Evolutionary conservation across 352 stramenopile genomes (phyloP), one percentile per base, ranked within the genome.

Genomic region (Globisporangium okanoganense): DNA sequence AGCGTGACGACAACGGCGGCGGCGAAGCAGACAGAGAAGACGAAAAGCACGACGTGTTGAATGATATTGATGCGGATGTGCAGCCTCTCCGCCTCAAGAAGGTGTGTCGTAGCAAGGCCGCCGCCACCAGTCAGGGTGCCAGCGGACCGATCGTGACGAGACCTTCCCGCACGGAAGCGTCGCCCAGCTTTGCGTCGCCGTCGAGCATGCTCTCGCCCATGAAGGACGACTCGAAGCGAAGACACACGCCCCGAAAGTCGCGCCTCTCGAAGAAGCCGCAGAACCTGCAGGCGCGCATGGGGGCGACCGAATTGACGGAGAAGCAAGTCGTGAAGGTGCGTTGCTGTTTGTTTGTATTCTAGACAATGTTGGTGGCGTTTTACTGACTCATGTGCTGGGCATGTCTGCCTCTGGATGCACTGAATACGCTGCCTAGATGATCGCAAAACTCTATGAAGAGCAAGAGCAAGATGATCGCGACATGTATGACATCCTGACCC

Each of bases 401-500:
- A 45, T 31, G 38, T 16, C n/a, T 31, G 54, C 2, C 8, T 13
- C 3, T 3, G 35, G 43, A 49, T 45, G 14, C 40, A 35, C 16
- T n/a, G 2, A 24, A 24, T 22, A 10, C 22, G 27, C 24, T 29
- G 24, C 8, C 14, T 25, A 75, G 57, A 65, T 92, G 31, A 79
- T 92, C 40, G 66, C 70, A 29, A 61, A 77, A 43, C 71, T 90
- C 14, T 92, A 88, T 31, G 61, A 86, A 56, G 80, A 92, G 49
- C 79, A 90, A 64, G 85, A 94, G 43, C 53, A 85, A 33, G 85
- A 92, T 57, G 85, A 92, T 63, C 82, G 85, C 25, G 70, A 76
- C 10, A 88, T 94, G 81, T 94, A 92, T 55, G 78, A 73, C 43
- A 78, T 94, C 44, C 74, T 76, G 14, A 77, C 48, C 20, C 68